Evolutionary conservation across 2,329 filamentous ascomycete species (phyloP), one percentile per base, ranked within the genome.

Genomic region (Dactylellina parvicollis): DNA sequence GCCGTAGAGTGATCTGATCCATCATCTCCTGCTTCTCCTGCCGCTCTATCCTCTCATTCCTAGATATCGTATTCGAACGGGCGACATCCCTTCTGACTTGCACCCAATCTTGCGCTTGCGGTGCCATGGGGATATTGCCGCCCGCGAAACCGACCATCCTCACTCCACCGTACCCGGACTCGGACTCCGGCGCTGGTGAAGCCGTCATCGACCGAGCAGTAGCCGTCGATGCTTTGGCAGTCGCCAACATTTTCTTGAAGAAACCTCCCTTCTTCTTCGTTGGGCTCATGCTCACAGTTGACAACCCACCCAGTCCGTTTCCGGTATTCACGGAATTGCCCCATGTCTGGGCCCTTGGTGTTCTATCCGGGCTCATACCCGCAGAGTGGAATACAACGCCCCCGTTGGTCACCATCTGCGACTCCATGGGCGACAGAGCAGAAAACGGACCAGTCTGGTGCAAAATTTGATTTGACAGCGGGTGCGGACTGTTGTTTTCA

Each of bases 81-180:
- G 99, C 98, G 49, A 99, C 90, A 81, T 99, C 96, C 47, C 95
- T 88, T 34, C 95, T 90, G 20, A 98, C 92, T 80, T 98, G 93
- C n/a, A 99, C 92, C 93, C 95, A 99, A 80, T 98, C 94, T 75
- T 79, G 66, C 81, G 83, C 77, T 82, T 80, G 36, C 83, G 79
- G 75, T 14, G 81, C 79, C 1, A 81, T 80, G 16, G 80, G 80
- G 38, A 77, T 72, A 38, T 78, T 76, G 36, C 85, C 85, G 18
- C 86, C 85, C 38, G 85, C 82, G 50, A 90, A 86, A 0, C 83
- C 83, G 12, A 83, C 84, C 5, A 87, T 80, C 1, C 83, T 84
- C 64, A 83, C 7, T 52, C 52, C 36, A 38, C 62, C 47, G 56
- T 67, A 64, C n/a, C 61, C 62, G 77, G 80, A 64, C 79, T 82